Evolutionary conservation across 768 basidiomycete genomes (phyloP), one percentile per base, ranked within the genome.

Genomic region (Pulveroboletus sp.): DNA sequence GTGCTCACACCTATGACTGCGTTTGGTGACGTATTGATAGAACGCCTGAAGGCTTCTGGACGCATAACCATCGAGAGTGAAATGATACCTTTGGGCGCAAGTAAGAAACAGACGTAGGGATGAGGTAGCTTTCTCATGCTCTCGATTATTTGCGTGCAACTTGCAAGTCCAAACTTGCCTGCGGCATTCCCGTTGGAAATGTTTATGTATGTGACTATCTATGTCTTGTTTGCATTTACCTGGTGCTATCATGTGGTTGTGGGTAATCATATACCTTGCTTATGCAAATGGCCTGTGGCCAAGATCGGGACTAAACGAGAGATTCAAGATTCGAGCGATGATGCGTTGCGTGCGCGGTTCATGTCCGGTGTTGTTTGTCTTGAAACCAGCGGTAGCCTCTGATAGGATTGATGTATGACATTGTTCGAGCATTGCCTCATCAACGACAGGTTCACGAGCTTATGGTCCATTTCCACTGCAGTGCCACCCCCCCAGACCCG

Each of bases 1-100:
- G 69, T 93, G 3, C 71, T 96, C 43, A 97, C 94, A 2, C 85
- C 93, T 0, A 80, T 85, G 67, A 82, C 80, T 5, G 93, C 89
- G 1, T 76, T 95, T 49, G 93, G 93, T 14, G 81, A 88, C 52
- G 79, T 81, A 7, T 66, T 94, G 33, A 71, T 93, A 32, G 76
- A 79, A 56, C 75, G 93, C 17, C 64, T 96, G 54, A 75, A 78
- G 51, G 71, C 69, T 18, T 80, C 76, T 8, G 83, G 80, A 0
- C 64, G 68, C 44, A 78, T 91, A 45, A 67, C 76, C 47, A 79
- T 88, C 56, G 75, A 77, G 31, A 83, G 76, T 55, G 70, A 71
- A 37, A 64, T 85, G 24, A n/a, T 67, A 14, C 43, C 46, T 18
- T 36, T 46, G 3, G 52, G 59, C 35, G 14, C 31, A 2, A 47